Evolutionary conservation across 768 basidiomycete species (phyloP), one percentile per base, ranked within the genome.

Genomic region (Vishniacozyma victoriae): DNA sequence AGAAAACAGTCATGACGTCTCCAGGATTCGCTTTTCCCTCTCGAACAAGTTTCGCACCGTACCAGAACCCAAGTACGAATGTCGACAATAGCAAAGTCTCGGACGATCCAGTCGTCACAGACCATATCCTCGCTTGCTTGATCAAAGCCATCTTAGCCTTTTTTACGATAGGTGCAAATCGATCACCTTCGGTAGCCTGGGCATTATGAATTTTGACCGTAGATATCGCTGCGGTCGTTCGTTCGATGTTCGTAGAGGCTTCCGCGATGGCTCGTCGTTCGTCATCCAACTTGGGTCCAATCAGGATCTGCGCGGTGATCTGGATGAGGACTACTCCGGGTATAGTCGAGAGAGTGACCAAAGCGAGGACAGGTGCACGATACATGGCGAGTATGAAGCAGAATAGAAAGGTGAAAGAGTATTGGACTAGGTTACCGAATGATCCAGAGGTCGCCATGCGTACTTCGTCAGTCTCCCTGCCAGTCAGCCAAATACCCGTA

Each of bases 61-160:
- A 97, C 91, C 93, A 96, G 73, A 97, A 97, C 0, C 84, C 91
- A 63, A 90, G 85, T 6, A 97, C 89, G 72, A 97, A 99, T 82
- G 95, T 92, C 22, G 80, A 79, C 78, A 91, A 83, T 61, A 85
- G 80, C 48, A 85, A 77, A 66, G 95, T 92, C 61, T 91, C 87
- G 2, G 79, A 79, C 13, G 83, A 51, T 16, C 80, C 85, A 1
- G 77, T 73, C 3, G 83, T 81, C 27, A 82, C 23, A 1, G 84
- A 87, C 90, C 91, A 97, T 3, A 92, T 76, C 19, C 76, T 66
- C 49, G 81, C 79, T 37, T 87, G 77, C 22, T 73, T 74, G 38
- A 74, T 70, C 11, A 84, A 80, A 4, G 79, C 77, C 0, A 42
- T 53, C 18, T 76, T 75, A 5, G 83, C 72, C 25, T 68, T 62